Evolutionary conservation across 768 basidiomycete species (phyloP).

Genomic region (Lactarius indigo): DNA sequence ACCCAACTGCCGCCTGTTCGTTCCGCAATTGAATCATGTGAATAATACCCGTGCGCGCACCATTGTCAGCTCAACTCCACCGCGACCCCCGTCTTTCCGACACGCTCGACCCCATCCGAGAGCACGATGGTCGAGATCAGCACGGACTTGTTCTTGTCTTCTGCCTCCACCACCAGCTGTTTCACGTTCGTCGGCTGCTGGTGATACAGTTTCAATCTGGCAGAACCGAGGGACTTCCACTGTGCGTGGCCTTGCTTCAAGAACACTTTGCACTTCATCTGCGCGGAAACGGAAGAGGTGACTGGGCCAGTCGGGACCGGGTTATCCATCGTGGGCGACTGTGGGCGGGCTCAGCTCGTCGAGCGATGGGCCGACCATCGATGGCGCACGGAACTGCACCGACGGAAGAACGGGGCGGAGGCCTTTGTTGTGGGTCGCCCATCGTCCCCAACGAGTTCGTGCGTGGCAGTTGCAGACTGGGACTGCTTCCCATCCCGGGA

Average conservation of each 20-base stretch:
- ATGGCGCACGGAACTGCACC: slow-evolving; percentile 51
- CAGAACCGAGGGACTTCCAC: slow-evolving; percentile 93
- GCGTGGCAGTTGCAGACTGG: slow-evolving; percentile 28
- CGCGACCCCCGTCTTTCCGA: slow-evolving; percentile 98
- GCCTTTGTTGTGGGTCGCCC: slow-evolving; percentile 36
- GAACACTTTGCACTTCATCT: slow-evolving; percentile 99
- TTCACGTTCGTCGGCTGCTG: slow-evolving; percentile 87
- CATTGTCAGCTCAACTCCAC: slow-evolving; percentile 91
- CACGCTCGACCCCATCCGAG: slow-evolving; percentile 94
- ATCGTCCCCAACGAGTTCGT: slow-evolving; percentile 32
- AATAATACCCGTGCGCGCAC: slow-evolving; percentile 87
- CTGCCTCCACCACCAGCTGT: slow-evolving; percentile 92
- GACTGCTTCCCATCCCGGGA: slow-evolving; percentile 34
- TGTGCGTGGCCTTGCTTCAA: slow-evolving; percentile 93
- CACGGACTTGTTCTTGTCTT: slow-evolving; percentile 68
- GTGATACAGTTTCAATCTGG: slow-evolving; percentile 81
- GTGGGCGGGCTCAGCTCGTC: slow-evolving; percentile 79
- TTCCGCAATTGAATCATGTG: slow-evolving; percentile 97
- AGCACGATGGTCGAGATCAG: slow-evolving; percentile 95
- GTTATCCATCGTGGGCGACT: slow-evolving; percentile 65
- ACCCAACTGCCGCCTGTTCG: slow-evolving; percentile 76
- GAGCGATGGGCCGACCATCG: slow-evolving; percentile 50
- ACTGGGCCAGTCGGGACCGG: slow-evolving; percentile 58
- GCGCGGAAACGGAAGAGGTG: slow-evolving; percentile 73
- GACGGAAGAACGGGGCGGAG: slow-evolving; percentile 62